Evolutionary conservation across 257 asterid genomes (phyloP).

Genomic region (Nicotiana attenuata): DNA sequence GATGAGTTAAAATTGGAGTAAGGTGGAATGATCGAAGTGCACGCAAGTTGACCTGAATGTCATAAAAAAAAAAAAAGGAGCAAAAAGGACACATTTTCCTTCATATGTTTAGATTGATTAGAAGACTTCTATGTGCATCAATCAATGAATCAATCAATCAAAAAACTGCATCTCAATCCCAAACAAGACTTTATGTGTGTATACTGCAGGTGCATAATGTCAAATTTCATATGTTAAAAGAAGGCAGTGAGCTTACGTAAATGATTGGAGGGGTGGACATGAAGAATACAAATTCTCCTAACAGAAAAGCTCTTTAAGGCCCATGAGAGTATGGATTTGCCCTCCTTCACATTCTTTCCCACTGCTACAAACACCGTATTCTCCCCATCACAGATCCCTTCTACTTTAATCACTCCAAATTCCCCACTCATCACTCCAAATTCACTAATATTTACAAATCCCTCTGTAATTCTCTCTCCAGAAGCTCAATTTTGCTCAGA

Average conservation of each 20-base stretch:
- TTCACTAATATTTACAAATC: background rate
- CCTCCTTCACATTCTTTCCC: slow-evolving; percentile 63
- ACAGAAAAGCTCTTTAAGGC: slow-evolving; percentile 47
- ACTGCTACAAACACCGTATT: slow-evolving; percentile 60
- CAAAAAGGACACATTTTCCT: background rate
- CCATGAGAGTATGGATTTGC: slow-evolving; percentile 62
- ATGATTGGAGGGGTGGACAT: slow-evolving; percentile 68
- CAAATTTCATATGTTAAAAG: background rate
- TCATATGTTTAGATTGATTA: background rate
- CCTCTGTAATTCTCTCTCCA: background rate
- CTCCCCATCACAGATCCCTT: slow-evolving; percentile 32
- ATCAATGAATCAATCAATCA: background rate
- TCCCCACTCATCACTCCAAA: slow-evolving; percentile 43
- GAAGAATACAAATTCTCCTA: slow-evolving; percentile 50
- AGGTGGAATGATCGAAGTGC: too few relatives aligned
- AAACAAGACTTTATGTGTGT: background rate
- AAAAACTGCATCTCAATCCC: background rate
- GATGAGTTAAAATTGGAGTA: too few relatives aligned
- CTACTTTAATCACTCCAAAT: slow-evolving; percentile 26
- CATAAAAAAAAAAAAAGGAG: background rate
- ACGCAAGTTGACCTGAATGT: too few relatives aligned
- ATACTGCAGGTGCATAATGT: background rate
- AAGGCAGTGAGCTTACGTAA: slow-evolving; percentile 31
- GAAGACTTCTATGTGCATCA: background rate
- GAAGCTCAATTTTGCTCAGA: background rate